Evolutionary conservation across 2,329 filamentous ascomycete genomes (phyloP).

Genomic region (Paraconiothyrium sp.): DNA sequence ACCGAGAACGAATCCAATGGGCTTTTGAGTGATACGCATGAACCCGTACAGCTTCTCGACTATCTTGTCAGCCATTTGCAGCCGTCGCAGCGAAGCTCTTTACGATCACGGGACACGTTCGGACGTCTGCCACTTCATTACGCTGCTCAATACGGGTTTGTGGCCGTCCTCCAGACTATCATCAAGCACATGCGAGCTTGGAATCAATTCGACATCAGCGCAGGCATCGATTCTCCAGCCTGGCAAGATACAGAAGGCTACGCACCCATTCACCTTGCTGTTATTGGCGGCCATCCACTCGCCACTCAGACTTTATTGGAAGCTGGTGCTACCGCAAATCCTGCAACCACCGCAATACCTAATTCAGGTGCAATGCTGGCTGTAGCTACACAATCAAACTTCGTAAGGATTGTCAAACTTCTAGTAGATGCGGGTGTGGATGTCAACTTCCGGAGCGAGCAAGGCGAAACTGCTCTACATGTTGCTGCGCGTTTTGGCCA

Average conservation of each 20-base stretch:
- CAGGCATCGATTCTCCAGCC: slow-evolving; percentile 84
- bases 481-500: slow-evolving; percentile 91
- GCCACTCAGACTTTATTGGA: slow-evolving; percentile 84
- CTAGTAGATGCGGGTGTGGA: slow-evolving; percentile 90
- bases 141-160: slow-evolving; percentile 92
- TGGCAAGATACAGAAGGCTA: slow-evolving; percentile 96
- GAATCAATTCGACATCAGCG: slow-evolving; percentile 83
- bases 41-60: slow-evolving; percentile 74
- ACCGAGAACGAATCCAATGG: slow-evolving; percentile 71
- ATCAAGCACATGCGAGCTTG: slow-evolving; percentile 90
- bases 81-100: slow-evolving; percentile 71
- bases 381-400: slow-evolving; percentile 88
- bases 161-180: slow-evolving; percentile 86
- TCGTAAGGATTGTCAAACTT: slow-evolving; percentile 82
- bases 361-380: slow-evolving; percentile 89
- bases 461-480: slow-evolving; percentile 90
- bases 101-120: slow-evolving; percentile 77
- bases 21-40: slow-evolving; percentile 73
- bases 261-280: slow-evolving; percentile 89
- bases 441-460: slow-evolving; percentile 90
- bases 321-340: slow-evolving; percentile 79
- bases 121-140: slow-evolving; percentile 91
- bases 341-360: slow-evolving; percentile 73
- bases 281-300: slow-evolving; percentile 87
- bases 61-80: slow-evolving; percentile 74